phyloP scores from a whole-genome alignment of 2,329 filamentous ascomycete species.

The Cryphonectria nitschkei region DNA sequence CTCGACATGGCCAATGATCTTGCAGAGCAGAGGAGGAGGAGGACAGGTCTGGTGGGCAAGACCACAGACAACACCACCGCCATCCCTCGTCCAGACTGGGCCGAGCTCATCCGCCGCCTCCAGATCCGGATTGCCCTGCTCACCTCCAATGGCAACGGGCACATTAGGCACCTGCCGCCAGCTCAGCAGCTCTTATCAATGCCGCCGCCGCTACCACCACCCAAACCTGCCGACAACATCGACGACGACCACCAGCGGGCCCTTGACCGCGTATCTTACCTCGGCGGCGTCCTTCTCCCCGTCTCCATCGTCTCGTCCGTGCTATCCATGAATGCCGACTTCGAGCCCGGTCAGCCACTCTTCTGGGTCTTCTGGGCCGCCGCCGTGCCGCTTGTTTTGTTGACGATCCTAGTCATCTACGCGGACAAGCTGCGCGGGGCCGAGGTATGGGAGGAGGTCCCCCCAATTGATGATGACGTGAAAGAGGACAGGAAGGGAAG shows the following conservation, averaged over 20 bases:
- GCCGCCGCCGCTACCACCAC: not conserved
- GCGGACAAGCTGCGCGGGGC: slow-evolving; percentile 50
- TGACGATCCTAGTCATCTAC: slow-evolving; percentile 50
- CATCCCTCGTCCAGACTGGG: slow-evolving; percentile 36
- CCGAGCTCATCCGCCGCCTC: slow-evolving; percentile 38
- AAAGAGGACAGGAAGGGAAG: not conserved
- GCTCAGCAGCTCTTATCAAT: not conserved
- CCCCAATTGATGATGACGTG: slow-evolving; percentile 7
- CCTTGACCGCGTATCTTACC: slow-evolving; percentile 53
- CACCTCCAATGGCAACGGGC: slow-evolving; percentile 23
- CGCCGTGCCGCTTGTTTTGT: slow-evolving; percentile 42
- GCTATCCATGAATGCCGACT: slow-evolving; percentile 51
- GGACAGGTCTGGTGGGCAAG: not conserved
- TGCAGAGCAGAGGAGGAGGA: slow-evolving; percentile 1
- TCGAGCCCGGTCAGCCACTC: slow-evolving; percentile 43
- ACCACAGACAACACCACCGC: not conserved
- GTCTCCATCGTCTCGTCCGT: slow-evolving; percentile 52
- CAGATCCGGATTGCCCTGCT: slow-evolving; percentile 35
- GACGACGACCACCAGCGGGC: slow-evolving; percentile 37
- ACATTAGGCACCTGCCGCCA: not conserved
- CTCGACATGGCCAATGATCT: slow-evolving; percentile 32
- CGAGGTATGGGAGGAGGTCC: slow-evolving; percentile 52
- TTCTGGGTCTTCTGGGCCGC: slow-evolving; percentile 57
- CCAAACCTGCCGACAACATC: not conserved
- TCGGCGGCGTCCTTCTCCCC: slow-evolving; percentile 53